Evolutionary conservation across 2,329 filamentous ascomycete species (phyloP).

Genomic region (Cladosporium sp.): DNA sequence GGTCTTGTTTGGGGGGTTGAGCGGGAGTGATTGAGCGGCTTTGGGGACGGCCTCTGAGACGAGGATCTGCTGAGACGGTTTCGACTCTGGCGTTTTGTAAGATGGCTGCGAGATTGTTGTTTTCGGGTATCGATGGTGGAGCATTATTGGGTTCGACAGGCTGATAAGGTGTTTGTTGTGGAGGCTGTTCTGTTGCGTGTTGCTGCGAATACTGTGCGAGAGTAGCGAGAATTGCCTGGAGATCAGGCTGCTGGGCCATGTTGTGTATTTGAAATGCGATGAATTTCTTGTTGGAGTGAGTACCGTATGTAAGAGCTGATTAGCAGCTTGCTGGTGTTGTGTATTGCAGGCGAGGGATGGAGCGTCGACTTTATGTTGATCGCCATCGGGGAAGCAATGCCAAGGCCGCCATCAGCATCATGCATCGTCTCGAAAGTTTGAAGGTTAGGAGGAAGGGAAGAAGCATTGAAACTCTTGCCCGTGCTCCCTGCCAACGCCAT

Average conservation of each 20-base stretch:
- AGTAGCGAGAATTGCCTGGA: slow-evolving; percentile 38
- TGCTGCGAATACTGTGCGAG: slow-evolving; percentile 28
- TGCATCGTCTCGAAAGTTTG: slow-evolving; percentile 16
- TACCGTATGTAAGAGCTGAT: background rate
- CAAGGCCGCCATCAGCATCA: slow-evolving; percentile 13
- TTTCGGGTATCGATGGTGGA: background rate
- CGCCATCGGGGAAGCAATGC: background rate
- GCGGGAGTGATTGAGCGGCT: slow-evolving; percentile 22
- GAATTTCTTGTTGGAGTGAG: background rate
- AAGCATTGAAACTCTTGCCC: slow-evolving; percentile 9
- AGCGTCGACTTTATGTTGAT: slow-evolving; percentile 3
- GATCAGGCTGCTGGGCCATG: slow-evolving; percentile 28
- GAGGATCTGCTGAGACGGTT: slow-evolving; percentile 10
- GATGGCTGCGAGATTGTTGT: background rate
- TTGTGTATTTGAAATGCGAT: background rate
- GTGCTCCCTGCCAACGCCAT: background rate
- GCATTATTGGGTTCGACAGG: background rate
- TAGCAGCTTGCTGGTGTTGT: background rate
- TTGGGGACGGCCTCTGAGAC: slow-evolving; percentile 23
- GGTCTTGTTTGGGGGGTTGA: background rate
- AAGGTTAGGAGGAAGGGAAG: slow-evolving; percentile 16
- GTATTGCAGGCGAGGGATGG: background rate
- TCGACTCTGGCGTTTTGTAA: background rate
- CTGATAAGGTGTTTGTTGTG: background rate
- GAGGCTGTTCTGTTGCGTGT: background rate